Conservation (phyloP, 2,329 filamentous ascomycete species). For the Aspergillus sp. region DNA sequence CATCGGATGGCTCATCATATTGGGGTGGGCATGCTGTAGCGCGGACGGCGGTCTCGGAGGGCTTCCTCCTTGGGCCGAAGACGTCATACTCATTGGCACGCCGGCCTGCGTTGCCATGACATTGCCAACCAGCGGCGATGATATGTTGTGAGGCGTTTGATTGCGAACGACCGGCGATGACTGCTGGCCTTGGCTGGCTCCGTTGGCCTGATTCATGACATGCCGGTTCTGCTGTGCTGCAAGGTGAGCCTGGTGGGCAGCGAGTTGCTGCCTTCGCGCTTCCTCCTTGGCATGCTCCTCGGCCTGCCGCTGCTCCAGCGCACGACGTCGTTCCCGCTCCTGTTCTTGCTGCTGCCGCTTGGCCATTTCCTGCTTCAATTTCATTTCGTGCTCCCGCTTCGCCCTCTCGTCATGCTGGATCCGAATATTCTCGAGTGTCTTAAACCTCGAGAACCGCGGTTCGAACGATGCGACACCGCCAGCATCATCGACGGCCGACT, state of each 20-base stretch:
- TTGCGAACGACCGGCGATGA: conserved; percentile 41
- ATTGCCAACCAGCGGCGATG: conserved; percentile 36
- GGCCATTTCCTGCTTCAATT: conserved; percentile 40
- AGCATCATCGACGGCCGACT: conserved; percentile 63
- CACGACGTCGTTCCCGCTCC: conserved; percentile 39
- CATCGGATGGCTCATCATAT: conserved; percentile 38
- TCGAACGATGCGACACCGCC: conserved; percentile 67
- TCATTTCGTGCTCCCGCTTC: conserved; percentile 39
- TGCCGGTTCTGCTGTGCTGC: conserved; percentile 43
- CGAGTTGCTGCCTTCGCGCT: conserved; percentile 28
- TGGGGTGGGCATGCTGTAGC: conserved; percentile 39
- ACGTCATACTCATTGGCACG: conserved; percentile 37
- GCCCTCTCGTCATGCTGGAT: conserved; percentile 63
- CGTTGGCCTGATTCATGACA: conserved; percentile 38
- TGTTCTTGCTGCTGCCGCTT: conserved; percentile 41
- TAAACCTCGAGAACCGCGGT: conserved; percentile 81
- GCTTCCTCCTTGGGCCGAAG: conserved; percentile 38
- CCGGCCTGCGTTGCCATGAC: conserved; percentile 29
- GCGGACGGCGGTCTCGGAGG: conserved; percentile 37
- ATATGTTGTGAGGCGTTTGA: conserved; percentile 37
- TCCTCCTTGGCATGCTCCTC: conserved; percentile 37
- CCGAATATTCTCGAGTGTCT: conserved; percentile 78
- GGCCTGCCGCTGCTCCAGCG: conserved; percentile 33
- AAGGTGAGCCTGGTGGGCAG: conserved; percentile 38
- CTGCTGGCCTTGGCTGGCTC: conserved; percentile 33